These are phyloP conservation scores for Lachnellula suecica DNA, from an alignment of 2,329 filamentous ascomycete species.

Conservation along the genomic window DNA sequence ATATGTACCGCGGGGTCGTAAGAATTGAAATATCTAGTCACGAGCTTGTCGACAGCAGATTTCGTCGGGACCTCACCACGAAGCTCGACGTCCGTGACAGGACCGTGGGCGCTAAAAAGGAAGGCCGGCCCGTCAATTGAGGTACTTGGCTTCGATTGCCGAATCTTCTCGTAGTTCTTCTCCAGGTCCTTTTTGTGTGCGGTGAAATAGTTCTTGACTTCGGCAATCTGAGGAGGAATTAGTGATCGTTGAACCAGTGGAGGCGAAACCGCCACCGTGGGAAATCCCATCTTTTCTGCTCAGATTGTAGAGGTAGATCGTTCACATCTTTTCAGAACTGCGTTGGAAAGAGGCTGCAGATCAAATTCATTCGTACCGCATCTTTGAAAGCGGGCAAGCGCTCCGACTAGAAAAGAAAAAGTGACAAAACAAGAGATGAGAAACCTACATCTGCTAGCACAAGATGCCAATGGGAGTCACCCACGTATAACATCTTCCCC, in stretches of 20 bases:
- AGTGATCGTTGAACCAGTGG: neutral
- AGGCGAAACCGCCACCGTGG: conserved; percentile 4
- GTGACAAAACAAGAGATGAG: neutral
- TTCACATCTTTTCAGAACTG: too few species aligned
- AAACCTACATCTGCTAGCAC: conserved; percentile 65
- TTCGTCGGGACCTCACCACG: conserved; percentile 78
- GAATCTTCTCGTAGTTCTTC: conserved; percentile 74
- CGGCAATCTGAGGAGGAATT: conserved; percentile 62
- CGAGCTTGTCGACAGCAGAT: conserved; percentile 78
- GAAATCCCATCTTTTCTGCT: neutral
- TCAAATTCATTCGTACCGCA: too few species aligned
- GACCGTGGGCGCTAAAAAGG: conserved; percentile 70
- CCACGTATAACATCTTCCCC: conserved; percentile 75
- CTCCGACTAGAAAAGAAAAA: too few species aligned
- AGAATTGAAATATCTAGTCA: conserved; percentile 89
- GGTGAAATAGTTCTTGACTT: conserved; percentile 89
- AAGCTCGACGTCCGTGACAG: conserved; percentile 73
- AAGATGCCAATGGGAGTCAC: conserved; percentile 80
- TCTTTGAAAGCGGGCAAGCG: neutral
- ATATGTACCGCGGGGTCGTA: conserved; percentile 70
- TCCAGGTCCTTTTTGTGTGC: conserved; percentile 88
- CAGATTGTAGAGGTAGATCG: neutral
- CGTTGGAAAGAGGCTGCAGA: too few species aligned
- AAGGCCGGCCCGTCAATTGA: conserved; percentile 70
- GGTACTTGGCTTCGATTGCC: conserved; percentile 61